Base-by-base conservation (phyloP, 2,329 filamentous ascomycete species). In the Penicillium glabrum region DNA sequence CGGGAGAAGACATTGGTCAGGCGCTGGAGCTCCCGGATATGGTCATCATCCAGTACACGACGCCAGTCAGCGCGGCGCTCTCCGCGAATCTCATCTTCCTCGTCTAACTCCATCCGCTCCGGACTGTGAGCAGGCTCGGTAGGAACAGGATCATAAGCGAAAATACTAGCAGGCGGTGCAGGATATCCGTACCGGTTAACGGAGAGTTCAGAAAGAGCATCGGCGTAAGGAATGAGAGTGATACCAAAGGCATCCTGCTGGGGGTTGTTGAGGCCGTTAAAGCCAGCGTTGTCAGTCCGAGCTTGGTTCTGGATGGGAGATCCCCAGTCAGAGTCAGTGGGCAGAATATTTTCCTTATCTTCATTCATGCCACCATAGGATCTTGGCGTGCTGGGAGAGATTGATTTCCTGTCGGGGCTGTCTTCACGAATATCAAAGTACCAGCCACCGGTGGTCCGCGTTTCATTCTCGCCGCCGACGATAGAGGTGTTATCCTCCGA, bases 371-470 rank as follows among this genome's bases (percentile, higher is more conserved):
- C 48, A 8, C 27, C 14, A 14, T 8, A 26, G 24, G 48, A 14
- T 1, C 19, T 4, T 19, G 24, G 44, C 11, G 23, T 35, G 43
- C 31, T 26, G n/a, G 23, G 39, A 14, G 24, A 13, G 21, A 33
- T 29, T 13, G 48, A n/a, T 14, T 27, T n/a, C 14, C 9, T 27
- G 7, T 51, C 46, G 3, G 49, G 24, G 6, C 29, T 7, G 45
- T 59, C 57, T 39, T 59, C 57, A 10, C 24, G 52, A 24, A 59
- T 59, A 14, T 21, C 31, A 24, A 59, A 59, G 24, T 21, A 23
- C 39, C n/a, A 23, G 9, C 19, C n/a, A 21, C 5, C 3, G 19
- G 13, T 41, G 19, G 19, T 10, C 13, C 21, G 23, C 11, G 39
- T 5, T 23, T 11, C 8, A 23, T 19, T 23, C 11, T 23, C 19